Base-by-base conservation (phyloP, 1,284 basidiomycete species). In the Tilletiopsis washingtonensis region DNA sequence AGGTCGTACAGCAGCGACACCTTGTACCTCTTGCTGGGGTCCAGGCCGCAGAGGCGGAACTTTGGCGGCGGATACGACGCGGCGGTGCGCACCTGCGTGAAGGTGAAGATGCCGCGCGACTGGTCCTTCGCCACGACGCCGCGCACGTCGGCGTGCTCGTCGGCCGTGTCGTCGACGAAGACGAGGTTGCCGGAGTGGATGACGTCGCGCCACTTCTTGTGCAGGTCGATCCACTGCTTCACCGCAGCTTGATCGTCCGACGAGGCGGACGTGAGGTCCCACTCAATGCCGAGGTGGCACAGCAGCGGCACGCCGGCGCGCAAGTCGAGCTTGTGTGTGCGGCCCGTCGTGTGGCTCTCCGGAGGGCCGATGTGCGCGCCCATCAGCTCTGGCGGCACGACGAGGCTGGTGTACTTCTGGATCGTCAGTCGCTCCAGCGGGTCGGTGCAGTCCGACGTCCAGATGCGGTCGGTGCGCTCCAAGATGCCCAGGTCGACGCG, bases 401-500 rank as follows among this genome's bases (percentile, higher is more conserved):
- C n/a, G n/a, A n/a, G n/a, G n/a, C n/a, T n/a, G n/a, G n/a, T n/a
- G n/a, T n/a, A n/a, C n/a, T n/a, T n/a, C n/a, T n/a, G n/a, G n/a
- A n/a, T n/a, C n/a, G n/a, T n/a, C n/a, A n/a, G n/a, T n/a, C 44
- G 44, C 39, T 46, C 44, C 3, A 46, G 24, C 9, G 44, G 44
- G 34, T 46, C 44, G 11, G 44, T 46, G 39, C 44, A 46, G 39
- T 46, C 44, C 14, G n/a, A 19, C 5, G 44, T 46, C 44, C 44
- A 46, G 39, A 46, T 46, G 11, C 44, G 26, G 21, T 46, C 44
- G 21, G 47, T 48, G 14, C 37, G 42, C 15, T 46, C 17, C 12
- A 48, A 46, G 6, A 48, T 48, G 20, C 47, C 47, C 4, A 48
- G 23, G 37, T 48, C 47, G 3, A 48, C 47, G n/a, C 47, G 9